Evolutionary conservation across 768 basidiomycete species (phyloP).

Genomic region (Lactifluus hygrophoroides): DNA sequence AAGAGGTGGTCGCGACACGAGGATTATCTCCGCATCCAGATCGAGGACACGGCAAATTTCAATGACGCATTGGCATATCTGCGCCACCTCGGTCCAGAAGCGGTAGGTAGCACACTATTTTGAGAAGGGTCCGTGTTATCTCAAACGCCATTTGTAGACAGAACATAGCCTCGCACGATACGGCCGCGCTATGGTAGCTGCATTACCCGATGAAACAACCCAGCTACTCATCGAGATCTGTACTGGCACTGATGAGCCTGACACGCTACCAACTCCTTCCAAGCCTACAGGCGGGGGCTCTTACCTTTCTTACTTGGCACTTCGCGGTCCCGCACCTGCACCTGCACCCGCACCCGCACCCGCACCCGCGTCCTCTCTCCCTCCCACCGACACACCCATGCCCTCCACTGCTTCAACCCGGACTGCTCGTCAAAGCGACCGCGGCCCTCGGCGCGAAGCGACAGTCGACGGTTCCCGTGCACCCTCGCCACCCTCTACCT

Average conservation of each 20-base stretch:
- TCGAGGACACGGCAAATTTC: constrained; percentile 84
- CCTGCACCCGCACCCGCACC: constrained; percentile 35
- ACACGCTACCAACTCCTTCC: constrained; percentile 24
- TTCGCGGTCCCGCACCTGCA: constrained; percentile 49
- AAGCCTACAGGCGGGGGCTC: constrained; percentile 38
- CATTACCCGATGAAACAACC: constrained; percentile 82
- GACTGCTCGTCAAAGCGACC: constrained; percentile 10
- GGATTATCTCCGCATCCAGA: constrained; percentile 87
- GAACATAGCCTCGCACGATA: constrained; percentile 83
- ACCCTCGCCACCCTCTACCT: constrained; percentile 25
- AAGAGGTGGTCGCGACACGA: constrained; percentile 87
- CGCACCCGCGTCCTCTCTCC: constrained; percentile 34
- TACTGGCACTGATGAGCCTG: constrained; percentile 47
- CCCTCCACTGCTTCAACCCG: constrained; percentile 15
- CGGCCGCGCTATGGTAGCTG: constrained; percentile 76
- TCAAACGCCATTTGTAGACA: constrained; percentile 40
- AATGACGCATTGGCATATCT: constrained; percentile 77
- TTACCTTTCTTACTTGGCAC: constrained; percentile 72
- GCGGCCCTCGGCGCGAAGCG: constrained; percentile 31
- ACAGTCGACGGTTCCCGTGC: constrained; percentile 28
- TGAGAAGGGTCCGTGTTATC: background rate
- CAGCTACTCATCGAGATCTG: constrained; percentile 88
- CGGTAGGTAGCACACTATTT: constrained; percentile 42
- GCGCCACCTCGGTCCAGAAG: constrained; percentile 65
- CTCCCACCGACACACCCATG: constrained; percentile 12